These are phyloP conservation scores for Epichloe glyceriae DNA, from an alignment of 2,329 filamentous ascomycete genomes.

Conservation along the genomic window DNA sequence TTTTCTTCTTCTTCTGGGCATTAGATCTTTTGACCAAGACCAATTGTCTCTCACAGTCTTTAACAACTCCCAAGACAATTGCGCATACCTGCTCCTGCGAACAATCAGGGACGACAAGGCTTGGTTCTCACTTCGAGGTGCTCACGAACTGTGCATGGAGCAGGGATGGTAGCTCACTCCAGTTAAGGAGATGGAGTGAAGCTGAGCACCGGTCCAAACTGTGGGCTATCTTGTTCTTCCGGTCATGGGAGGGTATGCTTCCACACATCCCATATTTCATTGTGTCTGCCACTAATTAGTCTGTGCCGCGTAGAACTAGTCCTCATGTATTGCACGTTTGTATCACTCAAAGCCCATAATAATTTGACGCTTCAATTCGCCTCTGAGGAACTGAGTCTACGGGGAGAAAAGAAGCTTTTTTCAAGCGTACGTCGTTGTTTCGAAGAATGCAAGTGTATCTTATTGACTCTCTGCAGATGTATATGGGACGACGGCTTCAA, in stretches of 20 bases:
- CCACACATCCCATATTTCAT: too few species aligned
- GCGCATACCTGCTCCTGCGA: conserved; percentile 35
- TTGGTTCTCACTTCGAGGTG: conserved; percentile 37
- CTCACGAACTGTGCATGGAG: conserved; percentile 40
- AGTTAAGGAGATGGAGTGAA: conserved; percentile 39
- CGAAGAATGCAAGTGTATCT: not conserved
- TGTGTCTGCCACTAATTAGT: not conserved
- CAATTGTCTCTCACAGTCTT: conserved; percentile 41
- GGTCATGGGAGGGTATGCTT: conserved; percentile 45
- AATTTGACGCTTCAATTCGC: conserved; percentile 29
- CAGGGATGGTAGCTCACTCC: conserved; percentile 35
- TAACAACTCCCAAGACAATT: conserved; percentile 27
- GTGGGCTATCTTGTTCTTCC: conserved; percentile 44
- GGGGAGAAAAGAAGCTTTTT: conserved; percentile 38
- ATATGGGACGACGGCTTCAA: conserved; percentile 42
- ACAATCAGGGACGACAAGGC: conserved; percentile 25
- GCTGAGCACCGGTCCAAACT: conserved; percentile 29
- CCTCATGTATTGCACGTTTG: conserved; percentile 44
- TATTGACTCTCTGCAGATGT: conserved; percentile 23
- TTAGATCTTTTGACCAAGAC: conserved; percentile 42
- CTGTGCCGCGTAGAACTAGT: conserved; percentile 37
- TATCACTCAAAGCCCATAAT: conserved; percentile 41
- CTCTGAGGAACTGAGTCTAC: conserved; percentile 32
- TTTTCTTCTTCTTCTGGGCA: not conserved
- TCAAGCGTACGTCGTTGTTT: conserved; percentile 33